Conservation (phyloP, 148 eudicot species). For the Mesembryanthemum crystallinum region DNA sequence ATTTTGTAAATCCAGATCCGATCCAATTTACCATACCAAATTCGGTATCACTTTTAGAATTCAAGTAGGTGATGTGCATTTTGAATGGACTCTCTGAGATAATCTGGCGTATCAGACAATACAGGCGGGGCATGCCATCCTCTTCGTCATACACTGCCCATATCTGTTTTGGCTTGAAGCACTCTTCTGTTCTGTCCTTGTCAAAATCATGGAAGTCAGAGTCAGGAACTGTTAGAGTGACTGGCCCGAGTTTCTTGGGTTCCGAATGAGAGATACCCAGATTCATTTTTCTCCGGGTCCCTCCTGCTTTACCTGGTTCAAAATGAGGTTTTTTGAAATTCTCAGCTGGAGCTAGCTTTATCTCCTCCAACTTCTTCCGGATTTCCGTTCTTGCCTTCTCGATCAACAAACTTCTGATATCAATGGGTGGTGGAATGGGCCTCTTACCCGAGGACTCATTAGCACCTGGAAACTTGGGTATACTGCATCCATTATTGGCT, state of each 20-base stretch:
- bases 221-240: conserved; percentile 86
- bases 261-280: conserved; percentile 30
- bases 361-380: conserved; percentile 55
- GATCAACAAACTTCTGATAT: conserved; percentile 62
- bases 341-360: conserved; percentile 41
- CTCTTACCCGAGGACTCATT: conserved; percentile 36
- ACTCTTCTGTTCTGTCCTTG: conserved; percentile 84
- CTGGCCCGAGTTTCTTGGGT: conserved; percentile 48
- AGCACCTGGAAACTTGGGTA: conserved; percentile 33
- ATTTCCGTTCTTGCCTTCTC: conserved; percentile 70
- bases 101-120: conserved; percentile 83
- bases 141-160: conserved; percentile 99
- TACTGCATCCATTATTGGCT: conserved; percentile 41
- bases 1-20: conserved; percentile 81
- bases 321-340: conserved; percentile 28
- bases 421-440: conserved; percentile 54
- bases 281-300: conserved; percentile 30
- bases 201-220: conserved; percentile 98
- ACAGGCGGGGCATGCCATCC: conserved; percentile 98
- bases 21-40: conserved; percentile 84
- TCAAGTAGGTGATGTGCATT: conserved; percentile 77
- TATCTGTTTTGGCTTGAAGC: conserved; percentile 93
- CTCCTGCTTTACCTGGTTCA: conserved; percentile 35
- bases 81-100: conserved; percentile 78
- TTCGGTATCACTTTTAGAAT: conserved; percentile 79